phyloP scores from a whole-genome alignment of 495 filamentous ascomycete species.

The Penicillium arizonense region DNA sequence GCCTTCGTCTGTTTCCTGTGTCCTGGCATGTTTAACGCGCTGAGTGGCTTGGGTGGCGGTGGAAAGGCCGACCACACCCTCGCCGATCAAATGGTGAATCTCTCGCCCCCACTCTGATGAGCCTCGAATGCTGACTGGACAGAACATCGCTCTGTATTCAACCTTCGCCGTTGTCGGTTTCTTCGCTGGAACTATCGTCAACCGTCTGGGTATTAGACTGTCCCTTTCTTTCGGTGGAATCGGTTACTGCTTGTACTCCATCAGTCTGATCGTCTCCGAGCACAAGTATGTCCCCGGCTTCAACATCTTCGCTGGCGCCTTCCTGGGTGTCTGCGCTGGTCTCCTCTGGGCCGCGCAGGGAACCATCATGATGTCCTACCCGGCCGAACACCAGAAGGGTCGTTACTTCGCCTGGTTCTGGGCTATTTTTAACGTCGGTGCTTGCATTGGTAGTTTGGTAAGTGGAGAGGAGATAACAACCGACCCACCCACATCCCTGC shows the following conservation, averaged over 20 bases:
- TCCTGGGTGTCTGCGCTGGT: constrained; percentile 49
- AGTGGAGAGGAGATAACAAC: too few relatives aligned
- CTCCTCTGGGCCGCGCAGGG: constrained; percentile 53
- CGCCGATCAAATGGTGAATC: constrained; percentile 39
- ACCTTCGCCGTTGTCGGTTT: constrained; percentile 54
- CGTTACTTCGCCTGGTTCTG: constrained; percentile 53
- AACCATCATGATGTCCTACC: constrained; percentile 55
- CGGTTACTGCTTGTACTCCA: constrained; percentile 46
- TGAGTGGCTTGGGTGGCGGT: constrained; percentile 53
- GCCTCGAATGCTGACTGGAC: background rate
- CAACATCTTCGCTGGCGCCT: constrained; percentile 62
- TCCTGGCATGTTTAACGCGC: constrained; percentile 78
- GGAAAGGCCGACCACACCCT: constrained; percentile 42
- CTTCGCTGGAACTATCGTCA: constrained; percentile 52
- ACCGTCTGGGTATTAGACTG: constrained; percentile 42
- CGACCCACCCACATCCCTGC: too few relatives aligned
- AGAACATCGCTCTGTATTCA: constrained; percentile 61
- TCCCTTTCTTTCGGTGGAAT: constrained; percentile 45
- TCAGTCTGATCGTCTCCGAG: constrained; percentile 57
- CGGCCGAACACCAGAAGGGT: constrained; percentile 45
- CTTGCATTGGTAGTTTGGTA: constrained; percentile 48
- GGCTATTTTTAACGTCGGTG: constrained; percentile 54
- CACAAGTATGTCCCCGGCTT: constrained; percentile 70
- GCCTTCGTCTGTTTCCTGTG: constrained; percentile 78
- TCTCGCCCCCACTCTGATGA: background rate